A percentile compares a stretch with the other conserved stretches of the same genome.
Conservation (phyloP, 2,329 filamentous ascomycete species). For the Epichloe sylvatica region DNA sequence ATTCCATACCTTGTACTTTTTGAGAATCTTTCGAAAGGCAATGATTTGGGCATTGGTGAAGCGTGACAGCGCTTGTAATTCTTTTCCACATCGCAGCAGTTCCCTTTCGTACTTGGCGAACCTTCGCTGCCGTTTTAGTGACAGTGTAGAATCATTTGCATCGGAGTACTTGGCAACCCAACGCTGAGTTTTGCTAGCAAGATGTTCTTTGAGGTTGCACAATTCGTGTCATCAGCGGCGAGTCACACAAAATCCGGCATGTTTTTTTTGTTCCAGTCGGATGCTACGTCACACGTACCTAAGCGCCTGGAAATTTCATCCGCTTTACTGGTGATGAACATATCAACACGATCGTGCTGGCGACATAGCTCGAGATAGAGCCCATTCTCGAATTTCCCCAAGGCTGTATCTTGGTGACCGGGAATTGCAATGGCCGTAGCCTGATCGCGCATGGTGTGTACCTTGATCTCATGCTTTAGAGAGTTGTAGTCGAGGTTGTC, state of each 20-base stretch:
- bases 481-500: conserved; percentile 86
- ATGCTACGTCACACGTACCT: conserved; percentile 30
- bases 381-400: conserved; percentile 53
- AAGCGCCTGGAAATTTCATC: conserved; percentile 62
- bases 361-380: conserved; percentile 57
- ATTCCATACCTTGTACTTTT: conserved; percentile 60
- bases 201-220: conserved; percentile 27
- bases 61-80: conserved; percentile 54
- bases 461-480: conserved; percentile 72
- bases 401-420: conserved; percentile 46
- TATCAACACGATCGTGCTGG: conserved; percentile 63
- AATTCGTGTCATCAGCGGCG: neutral
- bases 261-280: neutral
- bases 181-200: conserved; percentile 33
- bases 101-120: conserved; percentile 41
- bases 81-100: conserved; percentile 48
- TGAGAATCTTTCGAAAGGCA: conserved; percentile 70
- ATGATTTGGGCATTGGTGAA: conserved; percentile 62
- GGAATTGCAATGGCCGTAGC: conserved; percentile 61
- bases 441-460: conserved; percentile 58
- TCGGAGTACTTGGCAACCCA: conserved; percentile 31
- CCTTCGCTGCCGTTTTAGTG: conserved; percentile 34
- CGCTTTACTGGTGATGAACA: conserved; percentile 69
- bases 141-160: conserved; percentile 17
- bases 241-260: neutral